phyloP scores from a whole-genome alignment of 2,329 filamentous ascomycete genomes.

The Aspergillus tubingensis region DNA sequence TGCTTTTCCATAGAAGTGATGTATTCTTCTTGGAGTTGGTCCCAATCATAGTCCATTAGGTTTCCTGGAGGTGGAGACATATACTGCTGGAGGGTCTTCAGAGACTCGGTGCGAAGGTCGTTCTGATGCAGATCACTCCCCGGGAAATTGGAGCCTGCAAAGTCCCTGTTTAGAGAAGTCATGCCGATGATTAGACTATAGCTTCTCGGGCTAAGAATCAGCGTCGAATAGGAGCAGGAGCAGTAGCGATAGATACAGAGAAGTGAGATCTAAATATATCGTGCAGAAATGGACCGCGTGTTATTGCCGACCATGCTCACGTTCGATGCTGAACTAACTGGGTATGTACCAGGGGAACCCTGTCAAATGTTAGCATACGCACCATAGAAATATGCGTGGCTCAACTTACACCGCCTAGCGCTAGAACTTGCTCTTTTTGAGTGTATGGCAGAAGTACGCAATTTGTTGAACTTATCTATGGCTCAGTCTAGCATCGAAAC shows the following conservation, averaged over 20 bases:
- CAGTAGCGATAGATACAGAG: neutral
- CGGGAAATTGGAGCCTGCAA: neutral
- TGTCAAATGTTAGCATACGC: neutral
- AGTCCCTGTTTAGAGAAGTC: neutral
- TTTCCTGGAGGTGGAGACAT: slow-evolving; percentile 48
- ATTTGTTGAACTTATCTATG: neutral
- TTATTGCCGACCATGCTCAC: neutral
- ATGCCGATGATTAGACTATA: neutral
- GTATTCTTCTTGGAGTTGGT: slow-evolving; percentile 71
- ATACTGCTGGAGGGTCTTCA: slow-evolving; percentile 10
- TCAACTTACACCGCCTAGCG: neutral
- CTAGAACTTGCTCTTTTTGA: neutral
- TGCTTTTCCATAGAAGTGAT: slow-evolving; percentile 65
- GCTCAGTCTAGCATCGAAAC: neutral
- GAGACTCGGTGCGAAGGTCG: neutral
- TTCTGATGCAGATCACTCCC: neutral
- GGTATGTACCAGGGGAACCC: neutral
- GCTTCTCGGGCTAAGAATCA: neutral
- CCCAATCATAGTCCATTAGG: slow-evolving; percentile 70
- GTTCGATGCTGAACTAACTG: neutral
- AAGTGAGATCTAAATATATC: neutral
- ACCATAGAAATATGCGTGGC: neutral
- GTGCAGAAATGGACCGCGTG: neutral
- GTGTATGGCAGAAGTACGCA: neutral
- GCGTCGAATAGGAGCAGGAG: neutral